Evolutionary conservation across 805 yeast species (phyloP).

Genomic region (Komagataella mondaviorum): DNA sequence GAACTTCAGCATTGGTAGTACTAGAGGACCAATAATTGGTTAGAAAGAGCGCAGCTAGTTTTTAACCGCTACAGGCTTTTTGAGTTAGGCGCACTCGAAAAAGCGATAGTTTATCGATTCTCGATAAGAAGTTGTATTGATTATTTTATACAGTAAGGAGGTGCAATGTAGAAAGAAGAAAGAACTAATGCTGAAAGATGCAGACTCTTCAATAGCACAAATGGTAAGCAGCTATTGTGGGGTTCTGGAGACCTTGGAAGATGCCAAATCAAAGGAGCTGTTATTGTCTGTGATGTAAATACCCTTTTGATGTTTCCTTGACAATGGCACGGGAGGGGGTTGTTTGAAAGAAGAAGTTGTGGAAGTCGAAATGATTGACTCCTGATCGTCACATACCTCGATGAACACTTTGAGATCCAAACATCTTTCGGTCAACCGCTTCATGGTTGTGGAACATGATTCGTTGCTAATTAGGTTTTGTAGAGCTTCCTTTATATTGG

Average conservation of each 20-base stretch:
- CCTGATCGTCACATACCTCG: constrained; percentile 1
- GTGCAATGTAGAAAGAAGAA: too few species aligned
- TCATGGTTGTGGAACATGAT: constrained; percentile 15
- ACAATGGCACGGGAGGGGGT: constrained; percentile 2
- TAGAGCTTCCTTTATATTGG: constrained; percentile 37
- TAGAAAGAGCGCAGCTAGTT: not conserved
- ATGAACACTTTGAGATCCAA: constrained; percentile 11
- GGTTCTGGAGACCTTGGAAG: not conserved
- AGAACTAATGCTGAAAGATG: not conserved
- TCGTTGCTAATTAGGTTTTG: constrained; percentile 28
- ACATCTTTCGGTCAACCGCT: constrained; percentile 25
- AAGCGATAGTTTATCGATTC: not conserved
- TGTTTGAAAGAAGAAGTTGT: not conserved
- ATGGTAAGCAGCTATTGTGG: not conserved
- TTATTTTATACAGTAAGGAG: too few species aligned
- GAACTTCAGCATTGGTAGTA: not conserved
- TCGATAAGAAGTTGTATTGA: not conserved
- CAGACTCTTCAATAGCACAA: too few species aligned
- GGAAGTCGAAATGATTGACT: constrained; percentile 1
- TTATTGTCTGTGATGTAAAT: not conserved
- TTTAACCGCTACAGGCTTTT: not conserved
- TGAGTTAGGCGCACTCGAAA: not conserved
- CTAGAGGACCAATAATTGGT: not conserved
- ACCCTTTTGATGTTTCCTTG: not conserved
- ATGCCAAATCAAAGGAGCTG: not conserved